Percentiles rank a stretch among this genome's conserved stretches.
These are phyloP conservation scores for Ciborinia camelliae DNA, from an alignment of 2,329 filamentous ascomycete genomes.

Conservation along the genomic window DNA sequence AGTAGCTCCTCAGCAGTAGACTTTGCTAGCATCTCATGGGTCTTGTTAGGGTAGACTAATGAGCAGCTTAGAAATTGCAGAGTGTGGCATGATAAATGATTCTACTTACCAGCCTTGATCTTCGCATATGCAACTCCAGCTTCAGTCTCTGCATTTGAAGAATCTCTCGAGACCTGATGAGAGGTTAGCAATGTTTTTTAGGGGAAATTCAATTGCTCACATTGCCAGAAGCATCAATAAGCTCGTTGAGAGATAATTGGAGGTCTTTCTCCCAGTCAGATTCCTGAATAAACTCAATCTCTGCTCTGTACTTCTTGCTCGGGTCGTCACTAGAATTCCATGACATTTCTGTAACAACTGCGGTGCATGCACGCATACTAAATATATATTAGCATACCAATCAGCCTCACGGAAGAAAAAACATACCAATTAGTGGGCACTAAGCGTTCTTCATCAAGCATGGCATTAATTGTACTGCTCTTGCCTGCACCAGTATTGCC, in stretches of 20 bases:
- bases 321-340: slow-evolving; percentile 36
- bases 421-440: slow-evolving; percentile 39
- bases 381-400: neutral
- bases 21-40: slow-evolving; percentile 39
- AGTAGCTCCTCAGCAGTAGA: slow-evolving; percentile 30
- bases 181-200: slow-evolving; percentile 32
- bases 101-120: slow-evolving; percentile 42
- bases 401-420: neutral
- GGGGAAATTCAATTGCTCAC: slow-evolving; percentile 27
- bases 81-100: slow-evolving; percentile 39
- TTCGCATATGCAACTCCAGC: slow-evolving; percentile 49
- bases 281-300: slow-evolving; percentile 38
- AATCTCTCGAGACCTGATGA: slow-evolving; percentile 27
- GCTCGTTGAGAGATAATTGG: slow-evolving; percentile 21
- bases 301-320: slow-evolving; percentile 41
- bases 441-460: slow-evolving; percentile 48
- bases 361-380: slow-evolving; percentile 26
- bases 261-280: slow-evolving; percentile 30
- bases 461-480: slow-evolving; percentile 31
- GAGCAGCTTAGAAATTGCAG: neutral
- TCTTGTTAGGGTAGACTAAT: slow-evolving; percentile 43
- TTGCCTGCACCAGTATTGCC: slow-evolving; percentile 35
- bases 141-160: slow-evolving; percentile 29
- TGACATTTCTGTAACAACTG: slow-evolving; percentile 21
- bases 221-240: slow-evolving; percentile 23